Percentiles rank a stretch among this genome's conserved stretches.
These are phyloP conservation scores for Fimicolochytrium jonesii DNA, from an alignment of 192 early-diverging fungal species.

Conservation along the genomic window DNA sequence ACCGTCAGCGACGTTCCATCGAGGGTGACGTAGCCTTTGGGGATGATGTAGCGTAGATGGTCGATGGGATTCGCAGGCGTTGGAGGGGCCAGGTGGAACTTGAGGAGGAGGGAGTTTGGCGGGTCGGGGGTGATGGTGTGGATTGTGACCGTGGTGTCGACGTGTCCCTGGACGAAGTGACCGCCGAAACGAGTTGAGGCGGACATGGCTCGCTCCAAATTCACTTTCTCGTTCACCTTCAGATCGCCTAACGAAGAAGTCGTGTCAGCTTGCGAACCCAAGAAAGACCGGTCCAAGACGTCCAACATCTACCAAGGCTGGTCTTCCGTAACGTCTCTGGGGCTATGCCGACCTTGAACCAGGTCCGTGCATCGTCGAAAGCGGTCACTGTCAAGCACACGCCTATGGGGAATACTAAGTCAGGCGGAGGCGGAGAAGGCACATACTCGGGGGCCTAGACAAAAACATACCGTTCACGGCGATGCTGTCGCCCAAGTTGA, in stretches of 20 bases:
- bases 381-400: conserved; percentile 96
- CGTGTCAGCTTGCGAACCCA: background rate
- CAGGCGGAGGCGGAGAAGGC: background rate
- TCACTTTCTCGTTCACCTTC: conserved; percentile 73
- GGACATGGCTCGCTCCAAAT: conserved; percentile 91
- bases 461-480: conserved; percentile 70
- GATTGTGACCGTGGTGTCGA: conserved; percentile 82
- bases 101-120: conserved; percentile 78
- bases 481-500: conserved; percentile 92
- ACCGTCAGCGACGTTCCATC: conserved; percentile 97
- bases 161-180: conserved; percentile 95
- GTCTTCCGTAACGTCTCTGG: conserved; percentile 93
- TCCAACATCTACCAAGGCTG: conserved; percentile 67
- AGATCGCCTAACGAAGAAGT: conserved; percentile 52
- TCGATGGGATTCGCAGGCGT: conserved; percentile 26
- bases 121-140: conserved; percentile 71
- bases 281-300: background rate
- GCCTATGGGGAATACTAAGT: conserved; percentile 40
- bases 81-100: conserved; percentile 48
- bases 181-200: conserved; percentile 88
- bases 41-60: conserved; percentile 79
- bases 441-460: background rate
- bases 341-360: conserved; percentile 88
- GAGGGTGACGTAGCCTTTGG: conserved; percentile 91
- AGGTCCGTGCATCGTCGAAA: conserved; percentile 57